Evolutionary conservation across 345 rosid genomes (phyloP).

Genomic region (Arabis hirsuta): DNA sequence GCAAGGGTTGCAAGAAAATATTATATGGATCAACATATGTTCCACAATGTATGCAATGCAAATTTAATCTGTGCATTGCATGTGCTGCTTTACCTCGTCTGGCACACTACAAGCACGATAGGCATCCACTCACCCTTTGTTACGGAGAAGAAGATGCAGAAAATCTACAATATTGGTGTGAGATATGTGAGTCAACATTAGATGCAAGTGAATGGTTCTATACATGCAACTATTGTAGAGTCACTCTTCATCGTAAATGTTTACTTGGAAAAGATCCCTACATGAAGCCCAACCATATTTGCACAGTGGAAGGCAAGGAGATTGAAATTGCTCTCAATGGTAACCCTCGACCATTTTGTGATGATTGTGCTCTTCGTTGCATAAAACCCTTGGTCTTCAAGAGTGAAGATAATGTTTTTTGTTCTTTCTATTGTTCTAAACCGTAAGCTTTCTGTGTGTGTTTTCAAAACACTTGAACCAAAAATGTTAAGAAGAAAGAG

Average conservation of each 20-base stretch:
- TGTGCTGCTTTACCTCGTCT: not conserved
- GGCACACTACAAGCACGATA: not conserved
- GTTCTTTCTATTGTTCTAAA: too few relatives aligned
- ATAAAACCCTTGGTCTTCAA: too few relatives aligned
- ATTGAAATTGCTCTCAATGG: too few relatives aligned
- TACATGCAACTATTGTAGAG: not conserved
- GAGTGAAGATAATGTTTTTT: too few relatives aligned
- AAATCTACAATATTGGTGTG: not conserved
- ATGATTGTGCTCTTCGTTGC: too few relatives aligned
- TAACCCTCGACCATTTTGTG: too few relatives aligned
- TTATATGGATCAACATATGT: too few relatives aligned
- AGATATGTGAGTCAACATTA: not conserved
- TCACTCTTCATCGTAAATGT: not conserved
- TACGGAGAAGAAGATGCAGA: not conserved
- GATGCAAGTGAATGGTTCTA: not conserved
- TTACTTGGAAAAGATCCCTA: not conserved
- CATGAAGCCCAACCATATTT: slow-evolving; percentile 58
- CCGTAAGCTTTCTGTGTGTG: too few relatives aligned
- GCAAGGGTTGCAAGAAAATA: not conserved
- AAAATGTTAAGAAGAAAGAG: too few relatives aligned
- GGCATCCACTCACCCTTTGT: not conserved
- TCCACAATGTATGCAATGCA: too few relatives aligned
- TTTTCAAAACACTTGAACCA: too few relatives aligned
- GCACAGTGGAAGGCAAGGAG: too few relatives aligned
- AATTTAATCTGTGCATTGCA: not conserved